Percentiles rank a stretch among this genome's conserved stretches.
These are phyloP conservation scores for Mycosphaerelloides madeirae DNA, from an alignment of 2,329 filamentous ascomycete species.

Conservation along the genomic window DNA sequence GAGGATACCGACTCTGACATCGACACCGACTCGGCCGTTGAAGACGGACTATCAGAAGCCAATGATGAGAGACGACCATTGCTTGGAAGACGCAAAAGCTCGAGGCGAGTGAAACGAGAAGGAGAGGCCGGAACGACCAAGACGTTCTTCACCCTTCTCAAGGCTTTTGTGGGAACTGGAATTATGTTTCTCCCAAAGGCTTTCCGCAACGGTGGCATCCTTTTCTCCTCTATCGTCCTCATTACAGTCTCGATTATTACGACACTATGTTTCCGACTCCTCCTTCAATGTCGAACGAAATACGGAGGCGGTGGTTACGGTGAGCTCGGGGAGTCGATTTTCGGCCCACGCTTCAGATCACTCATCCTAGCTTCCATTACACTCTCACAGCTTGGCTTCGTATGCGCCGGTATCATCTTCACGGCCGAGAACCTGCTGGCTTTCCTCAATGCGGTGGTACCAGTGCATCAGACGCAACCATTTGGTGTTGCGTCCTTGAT, in stretches of 20 bases:
- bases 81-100: slow-evolving; percentile 52
- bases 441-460: slow-evolving; percentile 60
- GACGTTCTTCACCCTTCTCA: slow-evolving; percentile 73
- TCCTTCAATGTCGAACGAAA: slow-evolving; percentile 60
- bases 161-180: slow-evolving; percentile 73
- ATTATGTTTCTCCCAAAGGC: slow-evolving; percentile 80
- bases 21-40: slow-evolving; percentile 52
- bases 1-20: slow-evolving; percentile 44
- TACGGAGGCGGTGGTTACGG: slow-evolving; percentile 67
- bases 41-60: slow-evolving; percentile 55
- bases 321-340: slow-evolving; percentile 64
- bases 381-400: slow-evolving; percentile 71
- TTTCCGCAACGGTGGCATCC: slow-evolving; percentile 70
- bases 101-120: slow-evolving; percentile 42
- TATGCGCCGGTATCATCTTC: slow-evolving; percentile 73
- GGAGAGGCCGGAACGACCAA: slow-evolving; percentile 65
- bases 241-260: slow-evolving; percentile 62
- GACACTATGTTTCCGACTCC: slow-evolving; percentile 66
- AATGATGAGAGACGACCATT: slow-evolving; percentile 57
- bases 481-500: slow-evolving; percentile 59
- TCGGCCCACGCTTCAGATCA: slow-evolving; percentile 58
- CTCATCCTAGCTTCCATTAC: slow-evolving; percentile 67
- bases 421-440: slow-evolving; percentile 68
- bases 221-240: slow-evolving; percentile 68
- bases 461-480: slow-evolving; percentile 38